Base-by-base conservation (phyloP, 1,284 basidiomycete species). In the Puccinia novopanici region DNA sequence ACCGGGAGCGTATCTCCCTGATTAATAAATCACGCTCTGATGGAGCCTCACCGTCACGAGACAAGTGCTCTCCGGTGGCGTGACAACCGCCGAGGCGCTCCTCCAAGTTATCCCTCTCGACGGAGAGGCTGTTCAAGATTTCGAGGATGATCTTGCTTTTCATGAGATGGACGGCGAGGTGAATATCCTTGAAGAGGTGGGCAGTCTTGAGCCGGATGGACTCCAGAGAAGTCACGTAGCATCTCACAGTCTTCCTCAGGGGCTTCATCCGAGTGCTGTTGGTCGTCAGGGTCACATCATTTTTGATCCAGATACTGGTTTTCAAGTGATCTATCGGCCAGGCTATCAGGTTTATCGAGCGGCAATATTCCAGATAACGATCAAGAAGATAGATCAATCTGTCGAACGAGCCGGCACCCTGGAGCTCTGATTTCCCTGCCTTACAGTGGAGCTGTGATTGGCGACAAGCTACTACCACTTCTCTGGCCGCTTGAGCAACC, bases 321-420 rank as follows among this genome's bases (percentile, higher is more conserved):
- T 80, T 80, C 37, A 80, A 52, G 48, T 80, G 77, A 34, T 80
- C 68, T 3, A 80, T 80, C 17, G 77, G 77, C 68, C 68, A 80
- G 42, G 77, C 68, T 37, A 40, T 15, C 4, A 80, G 67, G 10
- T 61, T 45, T 12, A 63, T 70, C 3, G 67, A 72, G 27, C 27
- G 15, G 24, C 77, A 80, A 52, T 71, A 80, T 30, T 72, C 77
- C 34, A 73, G 42, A n/a, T 80, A 80, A 3, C 77, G 77, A 63
- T 80, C 77, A 40, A 80, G 48, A 10, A 80, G 70, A 37, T 80
- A 80, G 4, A 80, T 63, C 24, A 80, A 59, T 27, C 77, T 37
- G 27, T 80, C 77, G 48, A 80, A 80, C 15, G 77, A 50, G 27
- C 72, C 72, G n/a, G 54, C 48, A 30, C 52, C 37, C 24, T 52